Percentiles rank a stretch among this genome's conserved stretches.
phyloP scores from a whole-genome alignment of 192 early-diverging fungal genomes.

The Coemansia sp. region DNA sequence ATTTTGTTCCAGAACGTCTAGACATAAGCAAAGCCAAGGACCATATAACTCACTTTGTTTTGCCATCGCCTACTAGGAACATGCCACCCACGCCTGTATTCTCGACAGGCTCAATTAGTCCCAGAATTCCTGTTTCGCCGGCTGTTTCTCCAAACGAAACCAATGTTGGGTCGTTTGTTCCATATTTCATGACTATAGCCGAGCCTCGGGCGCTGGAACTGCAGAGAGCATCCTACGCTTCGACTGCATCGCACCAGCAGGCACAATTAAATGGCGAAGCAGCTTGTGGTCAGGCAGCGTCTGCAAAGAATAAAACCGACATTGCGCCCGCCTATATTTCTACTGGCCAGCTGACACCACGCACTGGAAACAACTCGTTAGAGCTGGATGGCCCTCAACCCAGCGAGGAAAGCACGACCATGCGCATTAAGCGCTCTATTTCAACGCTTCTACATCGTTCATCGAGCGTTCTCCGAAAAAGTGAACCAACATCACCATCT shows the following conservation, averaged over 20 bases:
- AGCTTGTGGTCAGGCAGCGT: not conserved
- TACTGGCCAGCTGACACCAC: constrained; percentile 28
- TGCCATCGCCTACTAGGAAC: constrained; percentile 5
- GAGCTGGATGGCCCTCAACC: constrained; percentile 19
- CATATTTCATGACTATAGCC: constrained; percentile 39
- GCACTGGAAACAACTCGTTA: constrained; percentile 18
- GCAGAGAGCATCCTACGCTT: constrained; percentile 16
- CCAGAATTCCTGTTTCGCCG: constrained; percentile 30
- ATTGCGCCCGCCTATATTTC: not conserved
- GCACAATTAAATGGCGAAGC: not conserved
- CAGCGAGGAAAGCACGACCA: constrained; percentile 6
- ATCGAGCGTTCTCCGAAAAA: constrained; percentile 33
- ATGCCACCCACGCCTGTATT: not conserved
- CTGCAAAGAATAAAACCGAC: constrained; percentile 3
- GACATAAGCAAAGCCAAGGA: not conserved
- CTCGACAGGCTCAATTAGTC: constrained; percentile 13
- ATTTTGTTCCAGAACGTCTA: not conserved
- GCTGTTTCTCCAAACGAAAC: not conserved
- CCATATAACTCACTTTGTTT: not conserved
- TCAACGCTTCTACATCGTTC: constrained; percentile 48
- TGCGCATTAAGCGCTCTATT: constrained; percentile 44
- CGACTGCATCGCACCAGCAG: constrained; percentile 8
- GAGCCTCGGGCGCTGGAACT: constrained; percentile 42
- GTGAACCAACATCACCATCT: constrained; percentile 1
- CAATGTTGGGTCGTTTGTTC: constrained; percentile 25